Conservation (phyloP, 75 land plant species). For the Pinus taeda region DNA sequence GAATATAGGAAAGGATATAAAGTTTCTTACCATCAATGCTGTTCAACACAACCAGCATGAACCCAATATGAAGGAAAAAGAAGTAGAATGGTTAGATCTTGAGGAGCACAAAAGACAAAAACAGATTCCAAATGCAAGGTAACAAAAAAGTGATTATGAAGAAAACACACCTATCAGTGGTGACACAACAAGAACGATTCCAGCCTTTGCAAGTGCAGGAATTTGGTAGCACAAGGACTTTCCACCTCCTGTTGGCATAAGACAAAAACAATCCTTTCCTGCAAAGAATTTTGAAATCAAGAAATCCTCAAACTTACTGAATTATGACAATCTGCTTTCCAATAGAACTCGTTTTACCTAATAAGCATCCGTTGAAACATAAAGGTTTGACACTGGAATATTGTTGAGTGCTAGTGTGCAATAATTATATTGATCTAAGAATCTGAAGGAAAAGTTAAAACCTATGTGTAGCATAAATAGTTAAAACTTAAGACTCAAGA, state of each 20-base stretch:
- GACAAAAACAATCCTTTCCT: slow-evolving; percentile 95
- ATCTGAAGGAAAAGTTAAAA: no score
- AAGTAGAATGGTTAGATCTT: not conserved
- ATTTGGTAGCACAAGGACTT: slow-evolving; percentile 93
- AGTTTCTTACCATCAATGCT: slow-evolving; percentile 71
- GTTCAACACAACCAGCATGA: slow-evolving; percentile 3
- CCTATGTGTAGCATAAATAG: no score
- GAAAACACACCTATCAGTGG: slow-evolving; percentile 75
- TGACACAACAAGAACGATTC: slow-evolving; percentile 85
- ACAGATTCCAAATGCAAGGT: not conserved
- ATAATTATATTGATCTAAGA: no score
- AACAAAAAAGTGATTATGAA: not conserved
- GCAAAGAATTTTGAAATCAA: slow-evolving; percentile 3
- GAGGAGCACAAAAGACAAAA: not conserved
- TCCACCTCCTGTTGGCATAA: slow-evolving; percentile 98
- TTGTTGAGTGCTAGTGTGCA: no score
- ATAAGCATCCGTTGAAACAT: no score
- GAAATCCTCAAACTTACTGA: no score
- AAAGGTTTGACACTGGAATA: no score
- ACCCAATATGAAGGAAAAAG: not conserved
- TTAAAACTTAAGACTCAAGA: no score
- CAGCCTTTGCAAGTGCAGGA: slow-evolving; percentile 71
- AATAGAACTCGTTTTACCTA: no score
- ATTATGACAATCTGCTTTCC: no score
- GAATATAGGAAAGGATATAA: not conserved